Evolutionary conservation across 2,329 filamentous ascomycete genomes (phyloP).

Genomic region (Ambrosiella cleistominuta): DNA sequence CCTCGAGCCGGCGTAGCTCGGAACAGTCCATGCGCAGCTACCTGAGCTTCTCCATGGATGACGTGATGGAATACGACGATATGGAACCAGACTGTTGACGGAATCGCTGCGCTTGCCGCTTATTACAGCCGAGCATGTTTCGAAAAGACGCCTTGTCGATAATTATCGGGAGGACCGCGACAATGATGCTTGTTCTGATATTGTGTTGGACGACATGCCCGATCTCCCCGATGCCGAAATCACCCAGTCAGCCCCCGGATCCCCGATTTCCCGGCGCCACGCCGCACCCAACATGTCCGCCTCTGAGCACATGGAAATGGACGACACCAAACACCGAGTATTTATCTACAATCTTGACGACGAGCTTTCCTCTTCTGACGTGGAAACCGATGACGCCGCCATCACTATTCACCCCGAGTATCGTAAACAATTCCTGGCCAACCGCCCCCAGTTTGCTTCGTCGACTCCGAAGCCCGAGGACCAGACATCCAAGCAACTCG

Average conservation of each 20-base stretch:
- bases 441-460: constrained; percentile 51
- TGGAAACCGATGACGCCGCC: constrained; percentile 34
- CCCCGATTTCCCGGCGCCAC: constrained; percentile 6
- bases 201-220: constrained; percentile 1
- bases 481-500: constrained; percentile 47
- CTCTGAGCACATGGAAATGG: constrained; percentile 53
- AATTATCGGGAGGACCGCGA: background rate
- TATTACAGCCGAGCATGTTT: constrained; percentile 36
- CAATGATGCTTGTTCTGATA: background rate
- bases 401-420: constrained; percentile 75
- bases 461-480: constrained; percentile 30
- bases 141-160: background rate
- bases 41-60: constrained; percentile 8
- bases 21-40: constrained; percentile 8
- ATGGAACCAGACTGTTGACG: constrained; percentile 15
- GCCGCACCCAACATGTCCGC: constrained; percentile 12
- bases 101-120: background rate
- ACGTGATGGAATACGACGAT: constrained; percentile 13
- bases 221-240: background rate
- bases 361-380: constrained; percentile 51
- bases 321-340: constrained; percentile 71
- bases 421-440: constrained; percentile 56
- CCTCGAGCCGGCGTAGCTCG: constrained; percentile 3
- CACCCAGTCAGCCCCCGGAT: constrained; percentile 5
- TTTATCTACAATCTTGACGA: constrained; percentile 85